phyloP scores from a whole-genome alignment of 192 early-diverging fungal genomes.

The Lobulomyces angularis region DNA sequence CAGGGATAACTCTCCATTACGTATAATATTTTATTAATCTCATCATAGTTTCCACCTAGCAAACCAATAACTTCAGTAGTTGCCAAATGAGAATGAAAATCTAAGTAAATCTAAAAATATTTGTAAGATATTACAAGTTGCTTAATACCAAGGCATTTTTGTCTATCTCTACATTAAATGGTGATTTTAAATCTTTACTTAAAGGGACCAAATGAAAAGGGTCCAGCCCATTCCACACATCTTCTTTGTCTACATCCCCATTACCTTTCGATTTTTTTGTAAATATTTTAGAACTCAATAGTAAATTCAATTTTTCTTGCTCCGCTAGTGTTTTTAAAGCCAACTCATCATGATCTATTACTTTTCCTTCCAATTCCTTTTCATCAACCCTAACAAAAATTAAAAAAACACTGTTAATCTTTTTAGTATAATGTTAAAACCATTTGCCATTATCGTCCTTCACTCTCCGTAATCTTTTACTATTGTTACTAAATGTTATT shows the following conservation, averaged over 20 bases:
- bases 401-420: neutral
- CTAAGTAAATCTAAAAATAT: conserved; percentile 63
- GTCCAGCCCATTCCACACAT: conserved; percentile 1
- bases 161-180: conserved; percentile 17
- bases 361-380: conserved; percentile 39
- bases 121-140: conserved; percentile 14
- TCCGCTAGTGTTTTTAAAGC: neutral
- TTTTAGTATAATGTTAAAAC: conserved; percentile 14
- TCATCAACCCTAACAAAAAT: conserved; percentile 35
- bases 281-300: neutral
- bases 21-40: conserved; percentile 27
- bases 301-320: conserved; percentile 10
- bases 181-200: conserved; percentile 3
- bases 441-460: conserved; percentile 50
- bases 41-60: conserved; percentile 65
- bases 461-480: conserved; percentile 42
- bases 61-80: conserved; percentile 89
- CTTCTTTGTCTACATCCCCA: conserved; percentile 9
- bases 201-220: conserved; percentile 23
- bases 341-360: conserved; percentile 42
- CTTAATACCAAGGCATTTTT: conserved; percentile 4
- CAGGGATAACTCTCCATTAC: conserved; percentile 71
- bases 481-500: no score
- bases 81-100: conserved; percentile 82
- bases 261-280: conserved; percentile 6